A percentile compares a stretch with the other conserved stretches of the same genome.
Conservation (phyloP, 148 eudicot genomes). For the Diospyros lotus region DNA sequence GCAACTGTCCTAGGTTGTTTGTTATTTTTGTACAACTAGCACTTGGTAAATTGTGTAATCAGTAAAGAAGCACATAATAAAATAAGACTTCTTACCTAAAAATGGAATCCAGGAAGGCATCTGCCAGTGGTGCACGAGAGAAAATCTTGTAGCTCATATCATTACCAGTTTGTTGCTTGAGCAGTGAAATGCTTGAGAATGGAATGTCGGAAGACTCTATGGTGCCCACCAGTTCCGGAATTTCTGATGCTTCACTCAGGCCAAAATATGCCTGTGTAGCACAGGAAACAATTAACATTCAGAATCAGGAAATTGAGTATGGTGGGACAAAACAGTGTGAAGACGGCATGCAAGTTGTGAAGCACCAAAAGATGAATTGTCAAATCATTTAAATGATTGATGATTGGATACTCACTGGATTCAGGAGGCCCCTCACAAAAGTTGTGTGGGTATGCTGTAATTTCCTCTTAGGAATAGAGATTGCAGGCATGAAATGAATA, state of each 20-base stretch:
- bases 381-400: neutral
- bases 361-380: neutral
- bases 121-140: slow-evolving; percentile 72
- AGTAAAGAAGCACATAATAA: no score
- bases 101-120: slow-evolving; percentile 62
- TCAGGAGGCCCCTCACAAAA: slow-evolving; percentile 74
- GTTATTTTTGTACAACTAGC: no score
- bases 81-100: slow-evolving; percentile 85
- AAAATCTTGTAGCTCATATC: slow-evolving; percentile 82
- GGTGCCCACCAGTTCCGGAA: slow-evolving; percentile 84
- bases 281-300: slow-evolving; percentile 12
- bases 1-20: no score
- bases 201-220: slow-evolving; percentile 65
- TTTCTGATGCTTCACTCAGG: slow-evolving; percentile 32
- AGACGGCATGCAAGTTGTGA: neutral
- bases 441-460: slow-evolving; percentile 91
- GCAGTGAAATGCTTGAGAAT: slow-evolving; percentile 73
- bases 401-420: slow-evolving; percentile 70
- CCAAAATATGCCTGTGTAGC: slow-evolving; percentile 81
- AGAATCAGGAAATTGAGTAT: neutral
- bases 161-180: slow-evolving; percentile 50
- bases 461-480: slow-evolving; percentile 71
- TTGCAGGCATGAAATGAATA: slow-evolving; percentile 52
- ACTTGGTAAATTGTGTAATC: no score
- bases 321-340: neutral